Evolutionary conservation across 345 rosid species (phyloP), one percentile per base, ranked within the genome.

Genomic region (Corymbia maculata): DNA sequence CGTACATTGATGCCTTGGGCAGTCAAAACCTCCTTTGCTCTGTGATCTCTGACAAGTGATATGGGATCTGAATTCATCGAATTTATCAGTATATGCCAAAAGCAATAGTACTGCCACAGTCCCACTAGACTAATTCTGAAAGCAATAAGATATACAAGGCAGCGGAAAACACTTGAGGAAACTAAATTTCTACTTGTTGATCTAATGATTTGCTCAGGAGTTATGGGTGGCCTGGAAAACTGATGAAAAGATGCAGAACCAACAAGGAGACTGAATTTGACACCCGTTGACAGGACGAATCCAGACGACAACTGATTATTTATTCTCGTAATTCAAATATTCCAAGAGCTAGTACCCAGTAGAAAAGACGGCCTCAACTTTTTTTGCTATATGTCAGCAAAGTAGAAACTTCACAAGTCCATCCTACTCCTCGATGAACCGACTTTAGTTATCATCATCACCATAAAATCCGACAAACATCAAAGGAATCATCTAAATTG

Each of bases 31-130:
- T 96, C 98, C 92, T 96, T 97, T 68, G 97, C 98, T 47, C 95
- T 95, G 89, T 96, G 99, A 95, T 97, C 99, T 92, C 99, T 95
- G 84, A 96, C 96, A 89, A 97, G 95, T 0, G 99, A 97, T 88
- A 96, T 85, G 6, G 99, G 99, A 94, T 97, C 99, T 97, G 96
- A 87, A 93, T 92, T 51, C 61, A 85, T 7, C 7, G 47, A 36
- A 68, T n/a, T 47, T 21, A 75, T 64, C n/a, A 86, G 28, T 52
- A 53, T 79, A 87, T 52, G 59, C 52, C 49, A 17, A 52, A 64
- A 85, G 49, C 84, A 42, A 6, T 75, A 75, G 84, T 49, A 75
- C 28, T 75, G 84, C 84, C 49, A 32, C 87, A 85, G 32, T 6
- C 32, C 47, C 11, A 87, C 28, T 55, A 42, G 42, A 36, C 84